Evolutionary conservation across 495 filamentous ascomycete genomes (phyloP).

Genomic region (Penicillium nucicola): DNA sequence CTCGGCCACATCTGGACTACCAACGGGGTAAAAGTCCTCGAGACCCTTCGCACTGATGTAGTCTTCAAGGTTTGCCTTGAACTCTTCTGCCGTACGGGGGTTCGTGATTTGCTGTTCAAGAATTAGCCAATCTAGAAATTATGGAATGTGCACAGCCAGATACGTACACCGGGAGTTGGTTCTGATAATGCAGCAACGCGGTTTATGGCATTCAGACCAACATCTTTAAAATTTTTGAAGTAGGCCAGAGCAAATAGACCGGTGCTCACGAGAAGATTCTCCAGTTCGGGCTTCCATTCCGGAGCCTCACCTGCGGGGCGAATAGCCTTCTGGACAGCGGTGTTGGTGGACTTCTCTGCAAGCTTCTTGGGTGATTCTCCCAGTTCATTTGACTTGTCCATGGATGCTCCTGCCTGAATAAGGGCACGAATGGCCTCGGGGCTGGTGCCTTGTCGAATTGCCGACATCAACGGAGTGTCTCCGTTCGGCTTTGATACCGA

Average conservation of each 20-base stretch:
- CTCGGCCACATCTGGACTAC: background rate
- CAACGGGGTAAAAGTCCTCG: background rate
- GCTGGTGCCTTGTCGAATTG: background rate
- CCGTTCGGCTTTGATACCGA: background rate
- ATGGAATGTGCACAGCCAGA: background rate
- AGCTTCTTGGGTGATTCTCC: background rate
- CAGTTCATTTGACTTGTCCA: background rate
- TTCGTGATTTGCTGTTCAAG: background rate
- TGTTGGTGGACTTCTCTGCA: background rate
- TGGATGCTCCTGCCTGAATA: background rate
- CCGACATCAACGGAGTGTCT: background rate
- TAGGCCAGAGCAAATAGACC: background rate
- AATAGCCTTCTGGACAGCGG: background rate
- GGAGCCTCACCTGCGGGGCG: background rate
- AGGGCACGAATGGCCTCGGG: background rate
- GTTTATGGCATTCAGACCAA: background rate
- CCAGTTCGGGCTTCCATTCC: conserved; percentile 1
- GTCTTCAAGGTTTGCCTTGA: background rate
- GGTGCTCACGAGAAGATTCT: conserved; percentile 1
- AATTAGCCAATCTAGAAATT: background rate
- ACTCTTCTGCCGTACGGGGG: background rate
- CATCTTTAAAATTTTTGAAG: background rate
- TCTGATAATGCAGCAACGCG: background rate
- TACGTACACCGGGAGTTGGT: background rate
- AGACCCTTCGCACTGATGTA: background rate